phyloP scores from a whole-genome alignment of 148 eudicot species.

The Rhododendron molle region DNA sequence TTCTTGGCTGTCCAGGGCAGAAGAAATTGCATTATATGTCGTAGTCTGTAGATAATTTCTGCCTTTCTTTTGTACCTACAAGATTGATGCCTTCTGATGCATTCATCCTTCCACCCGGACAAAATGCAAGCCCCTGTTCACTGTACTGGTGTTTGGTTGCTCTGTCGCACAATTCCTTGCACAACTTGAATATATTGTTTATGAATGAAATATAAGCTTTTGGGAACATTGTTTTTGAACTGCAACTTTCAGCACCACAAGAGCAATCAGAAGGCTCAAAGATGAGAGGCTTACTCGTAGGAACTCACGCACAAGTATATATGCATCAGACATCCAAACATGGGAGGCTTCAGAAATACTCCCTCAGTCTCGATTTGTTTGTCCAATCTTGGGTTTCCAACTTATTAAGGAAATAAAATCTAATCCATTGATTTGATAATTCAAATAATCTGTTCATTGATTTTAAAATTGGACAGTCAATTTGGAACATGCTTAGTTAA shows the following conservation, averaged over 20 bases:
- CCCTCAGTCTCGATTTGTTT: no score
- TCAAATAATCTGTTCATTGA: no score
- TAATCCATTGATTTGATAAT: no score
- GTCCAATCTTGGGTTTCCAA: no score
- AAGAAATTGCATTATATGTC: not conserved
- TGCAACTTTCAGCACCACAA: not conserved
- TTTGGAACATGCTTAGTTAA: no score
- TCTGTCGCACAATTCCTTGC: not conserved
- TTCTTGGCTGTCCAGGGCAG: not conserved
- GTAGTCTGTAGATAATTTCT: not conserved
- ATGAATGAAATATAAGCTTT: not conserved
- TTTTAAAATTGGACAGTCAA: no score
- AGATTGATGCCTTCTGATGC: not conserved
- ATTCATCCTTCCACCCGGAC: not conserved
- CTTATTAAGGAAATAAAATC: no score
- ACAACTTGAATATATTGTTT: not conserved
- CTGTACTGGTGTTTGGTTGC: not conserved
- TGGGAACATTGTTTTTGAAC: not conserved
- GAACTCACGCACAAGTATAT: not conserved
- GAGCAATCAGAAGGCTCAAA: not conserved
- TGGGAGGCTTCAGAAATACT: not conserved
- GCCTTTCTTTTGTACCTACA: not conserved
- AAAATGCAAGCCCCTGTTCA: not conserved
- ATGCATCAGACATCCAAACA: not conserved
- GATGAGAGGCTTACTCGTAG: not conserved